Conservation (phyloP, 202 grass and related monocot species). For the Musa balbisiana region DNA sequence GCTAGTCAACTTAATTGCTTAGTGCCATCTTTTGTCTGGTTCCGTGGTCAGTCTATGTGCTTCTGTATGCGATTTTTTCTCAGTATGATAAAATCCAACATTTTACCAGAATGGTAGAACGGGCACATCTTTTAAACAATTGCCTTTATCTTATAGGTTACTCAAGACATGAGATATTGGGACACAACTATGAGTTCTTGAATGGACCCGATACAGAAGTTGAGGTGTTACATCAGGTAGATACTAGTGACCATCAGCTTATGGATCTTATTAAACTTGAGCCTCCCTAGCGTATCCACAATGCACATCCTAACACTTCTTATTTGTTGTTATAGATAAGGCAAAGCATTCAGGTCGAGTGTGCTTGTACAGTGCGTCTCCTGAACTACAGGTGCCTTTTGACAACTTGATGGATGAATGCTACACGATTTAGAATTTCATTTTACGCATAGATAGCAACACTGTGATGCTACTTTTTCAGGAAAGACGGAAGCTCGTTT, state of each 20-base stretch:
- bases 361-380: conserved; percentile 61
- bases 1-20: neutral
- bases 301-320: conserved; percentile 1
- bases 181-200: conserved; percentile 59
- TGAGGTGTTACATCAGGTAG: conserved; percentile 67
- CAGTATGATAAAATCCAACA: neutral
- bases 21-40: neutral
- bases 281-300: neutral
- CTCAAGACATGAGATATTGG: conserved; percentile 83
- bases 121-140: neutral
- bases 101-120: neutral
- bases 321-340: conserved; percentile 53
- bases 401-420: conserved; percentile 10
- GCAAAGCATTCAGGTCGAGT: conserved; percentile 50
- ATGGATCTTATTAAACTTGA: neutral
- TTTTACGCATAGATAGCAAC: neutral
- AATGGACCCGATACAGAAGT: conserved; percentile 56
- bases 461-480: conserved; percentile 27
- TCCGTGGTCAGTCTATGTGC: neutral
- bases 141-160: conserved; percentile 43
- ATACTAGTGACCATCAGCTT: neutral
- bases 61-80: neutral
- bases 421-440: conserved; percentile 19
- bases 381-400: conserved; percentile 56
- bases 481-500: conserved; percentile 82